Evolutionary conservation across 805 yeast genomes (phyloP).

Genomic region (Candida arabinofermentans): DNA sequence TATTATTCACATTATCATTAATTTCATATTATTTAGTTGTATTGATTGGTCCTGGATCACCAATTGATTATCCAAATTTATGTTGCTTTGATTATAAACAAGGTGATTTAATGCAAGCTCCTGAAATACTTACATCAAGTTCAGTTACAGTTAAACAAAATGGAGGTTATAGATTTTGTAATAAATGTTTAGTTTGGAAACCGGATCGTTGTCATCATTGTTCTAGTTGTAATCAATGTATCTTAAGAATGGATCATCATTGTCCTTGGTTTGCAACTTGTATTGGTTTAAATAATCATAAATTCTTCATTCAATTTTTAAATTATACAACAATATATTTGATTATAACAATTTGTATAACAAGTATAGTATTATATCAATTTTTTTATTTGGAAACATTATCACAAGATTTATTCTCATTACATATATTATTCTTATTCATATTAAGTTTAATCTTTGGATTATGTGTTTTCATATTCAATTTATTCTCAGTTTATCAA

Average conservation of each 20-base stretch:
- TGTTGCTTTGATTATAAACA: conserved; percentile 13
- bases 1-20: conserved; percentile 35
- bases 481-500: conserved; percentile 55
- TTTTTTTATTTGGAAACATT: conserved; percentile 39
- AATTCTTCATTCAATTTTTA: conserved; percentile 73
- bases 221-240: conserved; percentile 43
- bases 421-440: conserved; percentile 59
- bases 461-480: conserved; percentile 54
- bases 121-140: conserved; percentile 35
- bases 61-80: conserved; percentile 50
- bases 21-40: conserved; percentile 53
- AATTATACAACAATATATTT: conserved; percentile 49
- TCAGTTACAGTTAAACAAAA: conserved; percentile 46
- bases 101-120: conserved; percentile 33
- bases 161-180: conserved; percentile 61
- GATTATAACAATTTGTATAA: conserved; percentile 34
- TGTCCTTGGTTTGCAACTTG: conserved; percentile 93
- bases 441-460: conserved; percentile 50
- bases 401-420: conserved; percentile 38
- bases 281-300: conserved; percentile 78
- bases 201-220: conserved; percentile 61
- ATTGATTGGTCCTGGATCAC: conserved; percentile 61
- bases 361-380: conserved; percentile 40
- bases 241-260: conserved; percentile 55
- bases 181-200: conserved; percentile 52